A percentile compares a stretch with the other conserved stretches of the same genome.
These are phyloP conservation scores for Zymoseptoria crescenta DNA, from an alignment of 2,329 filamentous ascomycete genomes.

Conservation along the genomic window DNA sequence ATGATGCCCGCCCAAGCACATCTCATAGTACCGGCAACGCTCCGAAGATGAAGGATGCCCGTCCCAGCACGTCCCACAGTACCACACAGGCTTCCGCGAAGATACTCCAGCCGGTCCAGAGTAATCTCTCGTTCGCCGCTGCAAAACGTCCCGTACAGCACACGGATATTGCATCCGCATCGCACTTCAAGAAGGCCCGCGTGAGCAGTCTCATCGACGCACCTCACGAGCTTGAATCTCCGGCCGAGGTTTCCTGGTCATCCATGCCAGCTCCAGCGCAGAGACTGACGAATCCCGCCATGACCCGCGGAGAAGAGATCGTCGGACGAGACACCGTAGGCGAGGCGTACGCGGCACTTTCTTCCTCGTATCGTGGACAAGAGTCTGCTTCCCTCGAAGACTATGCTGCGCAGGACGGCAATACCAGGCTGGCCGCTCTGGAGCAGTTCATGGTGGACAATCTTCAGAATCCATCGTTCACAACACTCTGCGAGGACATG, in stretches of 20 bases:
- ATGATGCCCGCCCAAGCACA: neutral
- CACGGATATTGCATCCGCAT: neutral
- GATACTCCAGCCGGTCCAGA: neutral
- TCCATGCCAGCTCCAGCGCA: too few species aligned
- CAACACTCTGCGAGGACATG: slow-evolving; percentile 45
- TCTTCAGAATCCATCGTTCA: slow-evolving; percentile 43
- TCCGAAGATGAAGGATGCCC: neutral
- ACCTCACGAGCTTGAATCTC: too few species aligned
- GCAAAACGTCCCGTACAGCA: neutral
- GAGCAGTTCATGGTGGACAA: slow-evolving; percentile 46
- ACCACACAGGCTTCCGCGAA: neutral
- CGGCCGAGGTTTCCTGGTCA: too few species aligned
- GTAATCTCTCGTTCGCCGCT: neutral
- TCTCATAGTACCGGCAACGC: neutral
- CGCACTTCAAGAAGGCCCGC: slow-evolving; percentile 4
- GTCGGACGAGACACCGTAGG: neutral
- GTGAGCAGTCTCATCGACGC: slow-evolving; percentile 19
- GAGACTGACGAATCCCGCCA: too few species aligned
- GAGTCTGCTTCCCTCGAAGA: neutral
- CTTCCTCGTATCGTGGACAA: neutral
- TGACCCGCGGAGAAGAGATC: neutral
- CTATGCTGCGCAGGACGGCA: slow-evolving; percentile 35
- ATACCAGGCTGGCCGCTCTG: slow-evolving; percentile 36
- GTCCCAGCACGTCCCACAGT: neutral
- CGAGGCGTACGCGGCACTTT: neutral